phyloP scores from a whole-genome alignment of 805 yeast genomes.

The Torulaspora quercuum region DNA sequence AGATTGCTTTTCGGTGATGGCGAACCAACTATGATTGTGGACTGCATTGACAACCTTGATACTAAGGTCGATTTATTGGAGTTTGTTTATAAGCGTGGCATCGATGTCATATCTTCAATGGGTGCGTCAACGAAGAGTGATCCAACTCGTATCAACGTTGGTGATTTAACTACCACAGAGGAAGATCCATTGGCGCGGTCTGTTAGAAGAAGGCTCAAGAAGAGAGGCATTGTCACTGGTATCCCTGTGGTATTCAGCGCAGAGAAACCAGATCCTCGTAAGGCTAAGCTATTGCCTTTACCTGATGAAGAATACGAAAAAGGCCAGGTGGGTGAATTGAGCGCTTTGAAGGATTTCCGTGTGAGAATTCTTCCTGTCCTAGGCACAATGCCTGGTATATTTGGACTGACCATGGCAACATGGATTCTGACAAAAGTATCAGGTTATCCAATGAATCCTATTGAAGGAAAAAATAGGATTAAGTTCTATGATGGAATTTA shows the following conservation, averaged over 20 bases:
- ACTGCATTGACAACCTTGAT: conserved; percentile 94
- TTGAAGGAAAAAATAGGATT: conserved; percentile 83
- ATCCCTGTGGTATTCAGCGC: conserved; percentile 89
- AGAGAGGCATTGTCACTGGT: conserved; percentile 68
- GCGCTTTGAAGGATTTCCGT: conserved; percentile 85
- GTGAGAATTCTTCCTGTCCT: conserved; percentile 93
- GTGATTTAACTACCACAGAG: conserved; percentile 83
- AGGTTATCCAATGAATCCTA: conserved; percentile 87
- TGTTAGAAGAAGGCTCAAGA: conserved; percentile 78
- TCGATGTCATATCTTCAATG: conserved; percentile 84
- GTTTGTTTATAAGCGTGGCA: conserved; percentile 56
- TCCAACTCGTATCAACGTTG: conserved; percentile 84
- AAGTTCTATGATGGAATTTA: conserved; percentile 81
- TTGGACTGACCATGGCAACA: conserved; percentile 87
- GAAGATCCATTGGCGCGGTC: conserved; percentile 92
- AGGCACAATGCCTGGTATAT: conserved; percentile 96
- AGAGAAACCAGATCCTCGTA: conserved; percentile 94
- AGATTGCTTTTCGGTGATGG: conserved; percentile 49
- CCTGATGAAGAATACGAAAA: conserved; percentile 75
- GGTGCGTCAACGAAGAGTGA: conserved; percentile 98
- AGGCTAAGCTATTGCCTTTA: conserved; percentile 82
- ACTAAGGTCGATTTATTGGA: conserved; percentile 90
- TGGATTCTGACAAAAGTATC: conserved; percentile 73
- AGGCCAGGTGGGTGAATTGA: conserved; percentile 63
- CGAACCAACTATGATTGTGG: conserved; percentile 75